phyloP scores from a whole-genome alignment of 495 filamentous ascomycete species.

The Penicillium riverlandense region DNA sequence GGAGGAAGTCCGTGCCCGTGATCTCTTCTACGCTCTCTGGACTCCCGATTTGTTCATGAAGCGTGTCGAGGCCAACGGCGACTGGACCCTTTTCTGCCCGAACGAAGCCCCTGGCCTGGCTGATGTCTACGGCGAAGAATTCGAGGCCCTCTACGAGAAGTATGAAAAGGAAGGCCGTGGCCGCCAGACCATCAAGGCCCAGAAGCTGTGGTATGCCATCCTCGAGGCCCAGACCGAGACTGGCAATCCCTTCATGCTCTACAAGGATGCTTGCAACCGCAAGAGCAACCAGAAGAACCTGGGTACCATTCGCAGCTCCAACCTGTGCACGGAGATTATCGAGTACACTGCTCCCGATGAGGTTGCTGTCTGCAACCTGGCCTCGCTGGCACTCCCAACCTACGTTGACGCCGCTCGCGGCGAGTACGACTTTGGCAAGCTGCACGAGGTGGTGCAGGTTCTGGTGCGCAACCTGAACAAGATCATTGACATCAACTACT shows the following conservation, averaged over 20 bases:
- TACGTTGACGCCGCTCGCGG: conserved; percentile 78
- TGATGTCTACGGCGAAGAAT: conserved; percentile 95
- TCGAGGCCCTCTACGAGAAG: conserved; percentile 88
- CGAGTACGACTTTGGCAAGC: conserved; percentile 86
- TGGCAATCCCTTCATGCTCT: conserved; percentile 97
- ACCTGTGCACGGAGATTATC: conserved; percentile 96
- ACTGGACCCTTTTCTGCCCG: conserved; percentile 97
- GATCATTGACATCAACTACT: conserved; percentile 96
- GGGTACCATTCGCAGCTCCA: conserved; percentile 95
- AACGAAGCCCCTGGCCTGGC: conserved; percentile 91
- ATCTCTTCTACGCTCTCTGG: conserved; percentile 97
- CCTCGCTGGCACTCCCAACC: conserved; percentile 83
- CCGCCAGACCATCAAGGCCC: conserved; percentile 85
- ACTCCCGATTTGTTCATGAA: conserved; percentile 99
- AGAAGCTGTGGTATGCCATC: conserved; percentile 98
- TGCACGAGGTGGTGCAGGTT: conserved; percentile 87
- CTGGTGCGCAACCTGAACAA: conserved; percentile 91
- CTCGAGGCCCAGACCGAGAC: conserved; percentile 98
- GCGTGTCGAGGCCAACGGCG: conserved; percentile 88
- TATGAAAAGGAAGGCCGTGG: conserved; percentile 89
- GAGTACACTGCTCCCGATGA: conserved; percentile 97
- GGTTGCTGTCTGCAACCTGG: conserved; percentile 97
- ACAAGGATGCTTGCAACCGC: conserved; percentile 96
- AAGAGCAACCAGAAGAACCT: conserved; percentile 99
- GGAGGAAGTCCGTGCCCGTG: conserved; percentile 92